Percentiles rank a stretch among this genome's conserved stretches.
Evolutionary conservation across 2,329 filamentous ascomycete genomes (phyloP).

Genomic region (Fusarium mangiferae): DNA sequence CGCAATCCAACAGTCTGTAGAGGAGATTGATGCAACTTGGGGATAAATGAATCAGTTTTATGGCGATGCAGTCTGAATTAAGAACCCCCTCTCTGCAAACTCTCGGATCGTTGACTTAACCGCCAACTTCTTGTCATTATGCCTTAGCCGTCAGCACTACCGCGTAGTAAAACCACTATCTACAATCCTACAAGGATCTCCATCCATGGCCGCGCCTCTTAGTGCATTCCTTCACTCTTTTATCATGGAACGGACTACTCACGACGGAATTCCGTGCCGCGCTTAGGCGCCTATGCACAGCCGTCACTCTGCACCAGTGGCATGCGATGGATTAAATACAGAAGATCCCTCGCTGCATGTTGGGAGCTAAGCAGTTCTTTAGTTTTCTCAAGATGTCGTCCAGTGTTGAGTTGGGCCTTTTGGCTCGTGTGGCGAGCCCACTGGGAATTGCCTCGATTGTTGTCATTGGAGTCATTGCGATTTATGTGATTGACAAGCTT

Average conservation of each 20-base stretch:
- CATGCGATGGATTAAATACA: constrained; percentile 2
- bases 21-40: too few species aligned
- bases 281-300: not conserved
- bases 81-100: not conserved
- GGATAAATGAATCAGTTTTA: not conserved
- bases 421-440: constrained; percentile 20
- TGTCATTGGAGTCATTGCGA: not conserved
- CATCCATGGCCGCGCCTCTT: not conserved
- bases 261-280: not conserved
- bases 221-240: too few species aligned
- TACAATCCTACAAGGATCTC: not conserved
- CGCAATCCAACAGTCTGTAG: too few species aligned
- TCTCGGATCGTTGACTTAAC: not conserved
- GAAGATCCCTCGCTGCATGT: not conserved
- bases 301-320: not conserved
- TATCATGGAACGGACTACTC: not conserved
- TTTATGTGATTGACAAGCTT: constrained; percentile 36
- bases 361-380: not conserved
- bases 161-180: not conserved
- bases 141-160: constrained; percentile 1
- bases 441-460: constrained; percentile 9
- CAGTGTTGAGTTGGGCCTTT: not conserved
- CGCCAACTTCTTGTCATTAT: not conserved
- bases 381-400: not conserved
- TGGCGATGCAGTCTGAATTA: not conserved